Evolutionary conservation across 176 grass and related monocot genomes (phyloP), one percentile per base, ranked within the genome.

Genomic region (Calamus simplicifolius): DNA sequence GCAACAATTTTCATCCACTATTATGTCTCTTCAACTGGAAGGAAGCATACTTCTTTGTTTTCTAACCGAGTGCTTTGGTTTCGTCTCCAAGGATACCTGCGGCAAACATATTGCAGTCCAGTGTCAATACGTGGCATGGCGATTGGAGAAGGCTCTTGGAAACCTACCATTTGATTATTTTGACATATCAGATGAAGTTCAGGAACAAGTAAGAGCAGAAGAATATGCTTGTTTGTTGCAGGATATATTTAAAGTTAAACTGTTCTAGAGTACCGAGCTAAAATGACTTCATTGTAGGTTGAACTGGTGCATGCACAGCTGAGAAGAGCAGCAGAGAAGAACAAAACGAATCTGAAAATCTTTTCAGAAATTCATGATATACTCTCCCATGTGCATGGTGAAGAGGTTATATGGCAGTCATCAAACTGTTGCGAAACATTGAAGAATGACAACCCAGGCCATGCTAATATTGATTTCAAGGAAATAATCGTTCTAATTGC

Each of bases 141-240:
- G 82, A 55, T 73, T 98, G 71, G 84, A 92, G 75, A 71, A 70
- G 66, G 76, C 66, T 73, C 79, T 98, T 75, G 61, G 30, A 56
- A 79, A 85, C 29, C 58, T 98, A 18, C 79, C 87, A 18, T 84
- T 77, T 68, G 78, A 73, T 69, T 83, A 78, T 68, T 85, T 98
- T 72, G 50, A 64, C 71, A 92, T 98, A 73, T 98, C 93, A 56
- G 93, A 98, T 80, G 93, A 98, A 92, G 85, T 98, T 67, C 93
- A 98, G 83, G 93, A 98, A 81, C 87, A 92, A 84, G 93, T 98
- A 86, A 54, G 38, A 48, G 27, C 51, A 16, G 38, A 70, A 76
- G 57, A 74, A 7, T 27, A 57, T 19, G 21, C 25, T 60, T 28
- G 25, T 52, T 50, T 18, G 17, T 62, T 56, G 18, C 59, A 29